phyloP scores from a whole-genome alignment of 2,329 filamentous ascomycete species.

The Xylariaceae sp. region DNA sequence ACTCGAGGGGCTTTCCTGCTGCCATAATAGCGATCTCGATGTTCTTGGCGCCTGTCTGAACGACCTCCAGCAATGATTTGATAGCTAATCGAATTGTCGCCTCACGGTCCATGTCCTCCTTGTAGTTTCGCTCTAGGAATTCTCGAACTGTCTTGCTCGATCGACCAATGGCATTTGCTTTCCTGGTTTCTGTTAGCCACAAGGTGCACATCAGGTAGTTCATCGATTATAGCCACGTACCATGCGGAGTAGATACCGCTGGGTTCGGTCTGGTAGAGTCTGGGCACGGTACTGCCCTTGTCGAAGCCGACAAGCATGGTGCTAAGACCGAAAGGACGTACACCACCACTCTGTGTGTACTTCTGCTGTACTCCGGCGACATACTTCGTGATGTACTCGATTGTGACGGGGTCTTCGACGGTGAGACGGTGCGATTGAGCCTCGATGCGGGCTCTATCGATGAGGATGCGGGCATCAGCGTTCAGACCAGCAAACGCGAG shows the following conservation, averaged over 20 bases:
- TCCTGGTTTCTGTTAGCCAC: conserved; percentile 54
- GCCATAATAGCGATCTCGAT: conserved; percentile 99
- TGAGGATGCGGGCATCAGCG: conserved; percentile 93
- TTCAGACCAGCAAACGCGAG: conserved; percentile 96
- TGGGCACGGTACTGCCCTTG: conserved; percentile 79
- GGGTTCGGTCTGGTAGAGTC: conserved; percentile 97
- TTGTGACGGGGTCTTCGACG: conserved; percentile 92
- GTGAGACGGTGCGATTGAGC: conserved; percentile 96
- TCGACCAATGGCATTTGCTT: conserved; percentile 96
- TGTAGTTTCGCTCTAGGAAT: conserved; percentile 98
- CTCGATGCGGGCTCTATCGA: conserved; percentile 96
- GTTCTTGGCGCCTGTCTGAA: conserved; percentile 98
- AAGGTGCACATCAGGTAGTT: not conserved
- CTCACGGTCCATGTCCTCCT: conserved; percentile 94
- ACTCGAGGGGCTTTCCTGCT: conserved; percentile 83
- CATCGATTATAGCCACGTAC: conserved; percentile 48
- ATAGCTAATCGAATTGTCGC: conserved; percentile 94
- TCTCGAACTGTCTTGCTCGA: conserved; percentile 99
- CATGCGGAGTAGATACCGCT: conserved; percentile 98
- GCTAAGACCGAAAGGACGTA: conserved; percentile 97
- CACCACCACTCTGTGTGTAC: conserved; percentile 98
- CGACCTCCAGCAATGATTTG: conserved; percentile 95
- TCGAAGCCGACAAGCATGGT: conserved; percentile 98
- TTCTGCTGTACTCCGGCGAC: conserved; percentile 96
- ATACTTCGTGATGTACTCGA: conserved; percentile 99